Evolutionary conservation across 208 protist species (phyloP).

Genomic region (Angomonas desouzai): DNA sequence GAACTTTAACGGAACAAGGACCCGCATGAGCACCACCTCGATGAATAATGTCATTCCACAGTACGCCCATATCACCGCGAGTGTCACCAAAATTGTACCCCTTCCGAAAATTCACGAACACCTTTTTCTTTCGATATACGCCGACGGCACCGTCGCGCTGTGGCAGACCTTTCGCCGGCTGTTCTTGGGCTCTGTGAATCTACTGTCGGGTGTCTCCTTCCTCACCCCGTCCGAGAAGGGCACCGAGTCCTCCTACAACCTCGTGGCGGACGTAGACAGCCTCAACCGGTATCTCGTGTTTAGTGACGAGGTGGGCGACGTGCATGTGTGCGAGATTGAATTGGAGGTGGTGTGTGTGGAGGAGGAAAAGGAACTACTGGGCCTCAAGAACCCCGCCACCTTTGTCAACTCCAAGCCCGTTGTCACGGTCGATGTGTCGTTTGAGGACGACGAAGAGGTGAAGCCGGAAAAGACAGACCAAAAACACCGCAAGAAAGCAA

Average conservation of each 20-base stretch:
- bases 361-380: slow-evolving; percentile 29
- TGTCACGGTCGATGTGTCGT: background rate
- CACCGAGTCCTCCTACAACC: slow-evolving; percentile 9
- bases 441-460: background rate
- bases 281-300: slow-evolving; percentile 44
- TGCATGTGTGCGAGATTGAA: slow-evolving; percentile 60
- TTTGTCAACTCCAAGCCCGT: slow-evolving; percentile 13
- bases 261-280: slow-evolving; percentile 28
- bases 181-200: slow-evolving; percentile 52
- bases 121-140: slow-evolving; percentile 61
- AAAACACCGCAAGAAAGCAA: slow-evolving; percentile 19
- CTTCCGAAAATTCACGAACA: slow-evolving; percentile 34
- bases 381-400: slow-evolving; percentile 32
- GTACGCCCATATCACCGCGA: slow-evolving; percentile 22
- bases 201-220: slow-evolving; percentile 30
- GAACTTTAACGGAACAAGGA: background rate
- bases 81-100: slow-evolving; percentile 40
- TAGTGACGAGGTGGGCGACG: slow-evolving; percentile 59
- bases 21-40: background rate
- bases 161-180: slow-evolving; percentile 73
- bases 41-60: background rate
- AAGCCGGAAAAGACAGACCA: background rate
- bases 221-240: background rate
- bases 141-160: slow-evolving; percentile 67
- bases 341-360: slow-evolving; percentile 23